Conservation (phyloP, 2,329 filamentous ascomycete species). For the Aspergillus sp. region DNA sequence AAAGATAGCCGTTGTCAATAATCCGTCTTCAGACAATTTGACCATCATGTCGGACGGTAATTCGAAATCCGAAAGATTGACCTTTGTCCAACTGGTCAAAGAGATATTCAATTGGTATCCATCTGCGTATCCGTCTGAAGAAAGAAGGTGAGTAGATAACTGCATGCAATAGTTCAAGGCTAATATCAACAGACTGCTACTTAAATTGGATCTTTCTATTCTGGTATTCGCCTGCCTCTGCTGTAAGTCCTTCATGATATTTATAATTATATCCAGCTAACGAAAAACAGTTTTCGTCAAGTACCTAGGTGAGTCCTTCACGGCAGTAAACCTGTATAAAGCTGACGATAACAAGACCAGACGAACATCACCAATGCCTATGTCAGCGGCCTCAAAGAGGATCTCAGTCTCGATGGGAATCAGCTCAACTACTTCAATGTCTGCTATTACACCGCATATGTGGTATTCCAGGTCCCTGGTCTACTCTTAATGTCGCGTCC, state of each 20-base stretch:
- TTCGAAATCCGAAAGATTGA: conserved; percentile 2
- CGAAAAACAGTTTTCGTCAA: conserved; percentile 17
- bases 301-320: conserved; percentile 13
- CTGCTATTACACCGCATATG: conserved; percentile 24
- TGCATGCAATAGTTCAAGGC: background rate
- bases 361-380: conserved; percentile 29
- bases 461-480: conserved; percentile 24
- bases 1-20: background rate
- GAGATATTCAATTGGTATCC: conserved; percentile 29
- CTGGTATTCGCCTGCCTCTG: conserved; percentile 24
- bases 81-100: conserved; percentile 15
- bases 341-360: conserved; percentile 13
- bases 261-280: conserved; percentile 4
- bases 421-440: conserved; percentile 26
- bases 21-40: background rate
- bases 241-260: conserved; percentile 13
- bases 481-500: conserved; percentile 24
- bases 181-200: conserved; percentile 16
- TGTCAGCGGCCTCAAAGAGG: conserved; percentile 26
- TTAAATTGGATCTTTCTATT: conserved; percentile 26
- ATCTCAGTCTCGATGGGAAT: conserved; percentile 23
- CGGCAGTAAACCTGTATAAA: background rate
- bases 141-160: conserved; percentile 17
- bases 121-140: conserved; percentile 20
- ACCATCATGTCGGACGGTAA: conserved; percentile 11